Conservation (phyloP, 2,329 filamentous ascomycete species). For the Uncinocarpus reesii region DNA sequence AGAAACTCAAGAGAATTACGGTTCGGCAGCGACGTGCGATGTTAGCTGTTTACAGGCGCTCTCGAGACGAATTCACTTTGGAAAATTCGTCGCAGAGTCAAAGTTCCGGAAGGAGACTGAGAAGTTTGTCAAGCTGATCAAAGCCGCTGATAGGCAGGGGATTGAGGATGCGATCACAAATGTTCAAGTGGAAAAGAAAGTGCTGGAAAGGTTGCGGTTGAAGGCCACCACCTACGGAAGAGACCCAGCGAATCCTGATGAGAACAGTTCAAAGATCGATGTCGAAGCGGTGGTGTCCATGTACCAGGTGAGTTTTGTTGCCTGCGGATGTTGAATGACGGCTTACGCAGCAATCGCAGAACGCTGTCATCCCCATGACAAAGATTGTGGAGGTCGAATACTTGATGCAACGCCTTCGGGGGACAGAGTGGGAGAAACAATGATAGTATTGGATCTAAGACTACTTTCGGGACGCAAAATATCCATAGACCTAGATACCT, state of each 20-base stretch:
- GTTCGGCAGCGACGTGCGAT: constrained; percentile 81
- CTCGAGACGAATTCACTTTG: constrained; percentile 87
- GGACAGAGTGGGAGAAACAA: constrained; percentile 38
- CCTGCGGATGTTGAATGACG: not conserved
- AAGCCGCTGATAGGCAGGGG: constrained; percentile 63
- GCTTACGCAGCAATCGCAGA: constrained; percentile 26
- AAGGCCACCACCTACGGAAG: constrained; percentile 92
- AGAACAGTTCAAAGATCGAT: constrained; percentile 61
- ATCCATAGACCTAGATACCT: constrained; percentile 11
- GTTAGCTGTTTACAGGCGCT: constrained; percentile 83
- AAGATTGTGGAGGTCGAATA: constrained; percentile 98
- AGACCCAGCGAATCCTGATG: constrained; percentile 58
- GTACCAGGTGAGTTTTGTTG: constrained; percentile 49
- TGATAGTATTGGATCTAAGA: not conserved
- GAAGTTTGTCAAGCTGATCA: constrained; percentile 71
- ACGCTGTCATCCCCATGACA: constrained; percentile 89
- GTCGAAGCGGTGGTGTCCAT: constrained; percentile 81
- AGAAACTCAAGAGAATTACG: constrained; percentile 88
- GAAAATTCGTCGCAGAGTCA: constrained; percentile 93
- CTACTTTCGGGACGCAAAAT: constrained; percentile 14
- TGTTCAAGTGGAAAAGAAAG: constrained; percentile 76
- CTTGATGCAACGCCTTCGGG: constrained; percentile 76
- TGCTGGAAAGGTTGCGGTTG: constrained; percentile 71
- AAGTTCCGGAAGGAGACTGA: constrained; percentile 82
- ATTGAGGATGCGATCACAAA: constrained; percentile 90